These are phyloP conservation scores for Fraxinus americana DNA, from an alignment of 257 asterid genomes.

Conservation along the genomic window DNA sequence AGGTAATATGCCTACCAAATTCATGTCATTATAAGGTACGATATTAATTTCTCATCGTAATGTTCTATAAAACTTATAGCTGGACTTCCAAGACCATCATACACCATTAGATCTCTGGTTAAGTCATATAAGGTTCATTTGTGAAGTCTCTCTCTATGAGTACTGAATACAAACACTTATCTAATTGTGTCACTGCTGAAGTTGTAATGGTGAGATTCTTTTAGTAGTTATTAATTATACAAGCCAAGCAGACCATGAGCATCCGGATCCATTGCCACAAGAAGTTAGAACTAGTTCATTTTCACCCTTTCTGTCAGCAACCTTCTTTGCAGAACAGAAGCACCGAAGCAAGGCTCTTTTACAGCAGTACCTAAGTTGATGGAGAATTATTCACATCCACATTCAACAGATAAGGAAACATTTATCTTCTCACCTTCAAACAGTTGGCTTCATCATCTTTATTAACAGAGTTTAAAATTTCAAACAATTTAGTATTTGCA, in stretches of 20 bases:
- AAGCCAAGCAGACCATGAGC: not conserved
- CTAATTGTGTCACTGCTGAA: not conserved
- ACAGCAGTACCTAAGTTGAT: not conserved
- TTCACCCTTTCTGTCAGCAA: not conserved
- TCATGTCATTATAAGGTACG: not conserved
- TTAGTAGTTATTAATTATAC: not conserved
- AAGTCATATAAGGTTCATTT: not conserved
- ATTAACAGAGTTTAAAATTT: conserved; percentile 3
- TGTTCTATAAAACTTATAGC: not conserved
- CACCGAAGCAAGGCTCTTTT: not conserved
- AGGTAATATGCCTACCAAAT: not conserved
- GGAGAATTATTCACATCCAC: not conserved
- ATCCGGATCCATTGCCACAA: not conserved
- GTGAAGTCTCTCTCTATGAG: not conserved
- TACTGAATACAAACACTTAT: not conserved
- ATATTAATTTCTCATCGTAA: not conserved
- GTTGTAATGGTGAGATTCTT: not conserved
- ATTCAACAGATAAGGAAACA: conserved; percentile 8
- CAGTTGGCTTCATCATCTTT: not conserved
- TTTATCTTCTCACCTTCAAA: not conserved
- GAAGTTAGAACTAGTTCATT: not conserved
- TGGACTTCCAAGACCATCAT: not conserved
- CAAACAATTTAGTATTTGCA: not conserved
- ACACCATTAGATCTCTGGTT: not conserved
- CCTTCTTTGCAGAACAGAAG: not conserved